Evolutionary conservation across 352 stramenopile species (phyloP).

Genomic region (Phytophthora pini): DNA sequence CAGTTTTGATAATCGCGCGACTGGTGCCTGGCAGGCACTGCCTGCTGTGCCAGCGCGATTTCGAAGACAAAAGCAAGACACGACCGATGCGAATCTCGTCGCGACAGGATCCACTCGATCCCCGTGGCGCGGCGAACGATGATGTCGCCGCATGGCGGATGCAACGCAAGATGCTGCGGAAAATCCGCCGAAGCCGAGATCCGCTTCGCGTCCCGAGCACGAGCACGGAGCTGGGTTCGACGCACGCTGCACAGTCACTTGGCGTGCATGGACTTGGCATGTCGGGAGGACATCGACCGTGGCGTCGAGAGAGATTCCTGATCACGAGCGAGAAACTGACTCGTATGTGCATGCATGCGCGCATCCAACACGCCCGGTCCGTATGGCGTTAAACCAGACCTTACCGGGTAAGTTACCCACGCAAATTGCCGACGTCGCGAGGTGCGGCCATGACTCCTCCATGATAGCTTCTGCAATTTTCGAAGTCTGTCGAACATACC

Average conservation of each 20-base stretch:
- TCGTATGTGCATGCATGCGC: constrained; percentile 18
- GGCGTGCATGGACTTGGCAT: constrained; percentile 32
- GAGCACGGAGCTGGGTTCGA: constrained; percentile 2
- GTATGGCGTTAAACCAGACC: constrained; percentile 19
- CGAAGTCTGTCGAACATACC: constrained; percentile 6
- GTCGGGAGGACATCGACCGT: constrained; percentile 26
- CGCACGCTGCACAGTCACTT: constrained; percentile 15
- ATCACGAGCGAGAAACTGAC: constrained; percentile 17
- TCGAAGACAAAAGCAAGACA: too few relatives aligned
- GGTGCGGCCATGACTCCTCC: too few relatives aligned
- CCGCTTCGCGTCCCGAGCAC: neutral
- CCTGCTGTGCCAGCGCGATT: neutral
- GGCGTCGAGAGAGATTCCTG: constrained; percentile 1
- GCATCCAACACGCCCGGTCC: constrained; percentile 14
- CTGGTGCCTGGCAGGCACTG: too few relatives aligned
- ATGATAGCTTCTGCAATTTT: neutral
- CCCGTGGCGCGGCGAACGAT: too few relatives aligned
- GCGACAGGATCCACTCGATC: constrained; percentile 8
- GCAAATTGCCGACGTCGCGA: too few relatives aligned
- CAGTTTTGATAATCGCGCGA: neutral
- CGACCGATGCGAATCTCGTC: neutral
- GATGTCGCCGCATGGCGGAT: too few relatives aligned
- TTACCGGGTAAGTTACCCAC: neutral
- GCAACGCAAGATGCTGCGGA: constrained; percentile 5
- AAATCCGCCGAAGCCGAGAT: constrained; percentile 16